These are phyloP conservation scores for Kurtzmaniella cleridarum DNA, from an alignment of 805 yeast species.

Conservation along the genomic window DNA sequence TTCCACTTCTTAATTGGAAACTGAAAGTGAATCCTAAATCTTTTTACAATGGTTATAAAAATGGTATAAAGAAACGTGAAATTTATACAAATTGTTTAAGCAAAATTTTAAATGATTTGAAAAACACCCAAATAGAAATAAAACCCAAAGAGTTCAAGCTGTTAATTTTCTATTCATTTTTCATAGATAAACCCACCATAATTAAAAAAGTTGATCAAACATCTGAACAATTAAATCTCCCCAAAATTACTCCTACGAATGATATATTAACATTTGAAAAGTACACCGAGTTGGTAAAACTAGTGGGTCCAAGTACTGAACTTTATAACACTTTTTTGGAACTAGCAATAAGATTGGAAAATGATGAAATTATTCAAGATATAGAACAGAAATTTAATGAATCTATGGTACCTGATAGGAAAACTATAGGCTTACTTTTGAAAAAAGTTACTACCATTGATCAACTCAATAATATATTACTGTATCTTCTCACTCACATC, in stretches of 20 bases:
- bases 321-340: conserved; percentile 22
- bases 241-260: no score
- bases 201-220: conserved; percentile 8
- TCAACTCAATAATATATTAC: no score
- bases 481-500: no score
- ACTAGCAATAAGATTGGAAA: conserved; percentile 24
- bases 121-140: conserved; percentile 10
- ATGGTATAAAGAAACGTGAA: conserved; percentile 14
- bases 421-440: conserved; percentile 6
- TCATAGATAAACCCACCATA: conserved; percentile 23
- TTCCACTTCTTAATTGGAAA: conserved; percentile 9
- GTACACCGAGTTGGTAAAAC: background rate
- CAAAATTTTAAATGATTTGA: conserved; percentile 24
- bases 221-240: background rate
- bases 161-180: conserved; percentile 13
- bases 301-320: conserved; percentile 7
- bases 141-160: no score
- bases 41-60: conserved; percentile 10
- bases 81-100: conserved; percentile 16
- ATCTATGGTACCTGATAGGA: background rate
- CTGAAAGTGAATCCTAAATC: conserved; percentile 3
- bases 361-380: conserved; percentile 16
- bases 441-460: no score
- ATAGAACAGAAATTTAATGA: conserved; percentile 9
- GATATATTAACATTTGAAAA: no score